These are phyloP conservation scores for Gaertneriomyces sp. DNA, from an alignment of 192 early-diverging fungal genomes.

Conservation along the genomic window DNA sequence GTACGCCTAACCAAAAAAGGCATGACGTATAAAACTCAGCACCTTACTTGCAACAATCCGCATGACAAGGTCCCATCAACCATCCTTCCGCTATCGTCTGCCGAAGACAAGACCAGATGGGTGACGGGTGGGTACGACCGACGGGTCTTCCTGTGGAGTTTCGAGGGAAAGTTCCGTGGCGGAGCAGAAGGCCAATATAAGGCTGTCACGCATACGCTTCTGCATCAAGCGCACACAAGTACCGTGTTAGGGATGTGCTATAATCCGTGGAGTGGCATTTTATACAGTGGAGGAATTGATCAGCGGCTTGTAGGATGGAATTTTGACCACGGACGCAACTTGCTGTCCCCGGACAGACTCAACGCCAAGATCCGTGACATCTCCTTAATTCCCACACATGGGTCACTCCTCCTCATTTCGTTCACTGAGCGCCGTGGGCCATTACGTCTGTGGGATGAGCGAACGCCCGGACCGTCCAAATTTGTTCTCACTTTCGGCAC, in stretches of 20 bases:
- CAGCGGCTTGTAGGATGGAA: constrained; percentile 19
- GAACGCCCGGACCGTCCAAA: background rate
- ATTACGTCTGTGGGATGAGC: constrained; percentile 22
- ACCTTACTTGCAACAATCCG: constrained; percentile 18
- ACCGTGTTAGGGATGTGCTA: constrained; percentile 8
- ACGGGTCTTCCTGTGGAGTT: constrained; percentile 20
- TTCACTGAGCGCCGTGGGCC: constrained; percentile 8
- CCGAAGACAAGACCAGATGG: constrained; percentile 15
- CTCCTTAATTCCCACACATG: constrained; percentile 11
- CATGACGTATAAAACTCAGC: constrained; percentile 21
- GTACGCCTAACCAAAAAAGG: background rate
- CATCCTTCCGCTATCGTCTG: constrained; percentile 5
- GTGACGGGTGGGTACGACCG: constrained; percentile 20
- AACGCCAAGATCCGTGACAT: constrained; percentile 19
- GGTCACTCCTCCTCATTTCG: constrained; percentile 19
- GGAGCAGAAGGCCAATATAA: background rate
- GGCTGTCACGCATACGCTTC: constrained; percentile 3
- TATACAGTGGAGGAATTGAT: constrained; percentile 20
- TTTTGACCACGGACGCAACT: constrained; percentile 1
- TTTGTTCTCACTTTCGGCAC: constrained; percentile 18
- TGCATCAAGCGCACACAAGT: constrained; percentile 21
- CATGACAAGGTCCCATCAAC: constrained; percentile 13
- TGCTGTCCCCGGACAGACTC: constrained; percentile 4
- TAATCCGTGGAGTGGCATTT: constrained; percentile 11
- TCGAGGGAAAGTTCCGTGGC: constrained; percentile 12